Base-by-base conservation (phyloP, 1,139 yeast genomes). In the Nakaseomyces kungkrabaensis region DNA sequence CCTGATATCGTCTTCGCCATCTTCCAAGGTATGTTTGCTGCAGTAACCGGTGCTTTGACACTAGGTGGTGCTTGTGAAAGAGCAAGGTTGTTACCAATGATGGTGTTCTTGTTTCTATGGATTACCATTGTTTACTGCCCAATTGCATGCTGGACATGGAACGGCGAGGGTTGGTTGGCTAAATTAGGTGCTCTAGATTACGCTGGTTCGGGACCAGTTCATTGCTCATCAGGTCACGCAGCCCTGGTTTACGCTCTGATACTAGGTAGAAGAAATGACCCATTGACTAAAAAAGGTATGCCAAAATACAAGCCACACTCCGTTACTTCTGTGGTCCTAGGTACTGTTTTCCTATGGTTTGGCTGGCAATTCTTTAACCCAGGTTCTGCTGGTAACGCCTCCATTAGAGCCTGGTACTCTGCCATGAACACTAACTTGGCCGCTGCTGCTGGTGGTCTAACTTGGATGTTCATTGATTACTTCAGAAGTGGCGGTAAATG, bases 361-460 rank as follows among this genome's bases (percentile, higher is more conserved):
- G 97, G 97, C 44, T 90, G 98, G 97, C 88, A 86, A 63, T 97
- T 97, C 48, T 90, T 90, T 79, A 90, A 92, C 75, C 96, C 96
- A 69, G 97, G 97, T 61, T 87, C 96, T 47, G 86, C 96, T 50
- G 96, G 96, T 68, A 85, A 86, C 67, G 85, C 96, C 41, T 70
- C 90, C 54, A 81, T 90, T 67, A 84, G 97, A 72, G 89, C 96
- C 51, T 87, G 88, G 85, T 88, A 89, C 73, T 95, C 96, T 32
- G 79, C 86, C 67, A 86, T 85, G 63, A 88, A 87, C 76, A 88
- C 97, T 63, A 88, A 90, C 70, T 66, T 90, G 59, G 96, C 97
- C 52, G 97, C 97, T 54, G 82, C 95, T 13, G 70, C 79, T 62
- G 97, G 96, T 70, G 96, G 95, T 51, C 75, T 92, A 60, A 77